Percentiles rank a stretch among this genome's conserved stretches.
phyloP scores from a whole-genome alignment of 140 eudicot genomes.

The Cichorium intybus region DNA sequence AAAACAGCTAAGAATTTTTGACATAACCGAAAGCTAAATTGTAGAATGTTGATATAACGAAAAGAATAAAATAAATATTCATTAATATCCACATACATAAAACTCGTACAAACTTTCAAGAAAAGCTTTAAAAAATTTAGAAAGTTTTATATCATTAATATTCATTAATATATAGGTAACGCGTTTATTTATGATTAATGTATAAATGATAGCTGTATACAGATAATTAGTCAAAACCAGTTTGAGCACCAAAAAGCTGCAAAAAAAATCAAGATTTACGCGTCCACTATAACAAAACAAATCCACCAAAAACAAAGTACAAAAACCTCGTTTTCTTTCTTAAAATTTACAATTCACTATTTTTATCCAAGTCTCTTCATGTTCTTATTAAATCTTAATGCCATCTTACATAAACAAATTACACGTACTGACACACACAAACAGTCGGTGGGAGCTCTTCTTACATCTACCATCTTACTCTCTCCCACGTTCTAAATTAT shows the following conservation, averaged over 20 bases:
- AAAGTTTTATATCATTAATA: background rate
- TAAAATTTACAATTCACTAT: background rate
- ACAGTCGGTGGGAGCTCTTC: constrained; percentile 38
- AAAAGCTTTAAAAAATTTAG: background rate
- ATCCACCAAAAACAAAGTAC: constrained; percentile 4
- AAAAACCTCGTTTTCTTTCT: background rate
- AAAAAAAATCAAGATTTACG: constrained; percentile 25
- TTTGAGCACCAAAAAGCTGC: constrained; percentile 15
- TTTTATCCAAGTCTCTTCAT: background rate
- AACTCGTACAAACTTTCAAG: background rate
- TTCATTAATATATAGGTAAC: background rate
- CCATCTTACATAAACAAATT: background rate
- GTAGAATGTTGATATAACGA: background rate
- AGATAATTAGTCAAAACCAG: constrained; percentile 15
- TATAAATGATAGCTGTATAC: constrained; percentile 16
- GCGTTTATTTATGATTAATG: constrained; percentile 5
- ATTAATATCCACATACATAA: background rate
- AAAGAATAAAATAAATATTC: background rate
- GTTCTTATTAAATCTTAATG: background rate
- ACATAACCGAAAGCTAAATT: background rate
- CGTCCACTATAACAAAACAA: constrained; percentile 22
- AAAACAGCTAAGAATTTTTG: background rate
- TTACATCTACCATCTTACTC: constrained; percentile 22
- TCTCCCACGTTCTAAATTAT: constrained; percentile 34
- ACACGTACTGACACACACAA: constrained; percentile 19